Conservation (phyloP, 768 basidiomycete species). For the Boletus sensibilis region DNA sequence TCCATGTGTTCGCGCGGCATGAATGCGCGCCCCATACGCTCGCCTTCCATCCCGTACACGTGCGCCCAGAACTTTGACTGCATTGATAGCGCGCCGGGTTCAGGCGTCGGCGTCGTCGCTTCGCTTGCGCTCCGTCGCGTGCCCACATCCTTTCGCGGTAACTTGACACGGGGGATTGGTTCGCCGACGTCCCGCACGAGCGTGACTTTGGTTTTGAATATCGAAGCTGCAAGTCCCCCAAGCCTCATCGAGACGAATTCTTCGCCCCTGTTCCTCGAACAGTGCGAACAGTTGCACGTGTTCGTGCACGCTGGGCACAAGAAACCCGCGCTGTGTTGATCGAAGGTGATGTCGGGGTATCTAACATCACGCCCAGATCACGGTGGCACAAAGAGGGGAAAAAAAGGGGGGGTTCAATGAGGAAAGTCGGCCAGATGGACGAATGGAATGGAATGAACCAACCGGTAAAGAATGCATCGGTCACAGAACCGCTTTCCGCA, state of each 20-base stretch:
- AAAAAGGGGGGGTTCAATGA: not conserved
- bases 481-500: constrained; percentile 38
- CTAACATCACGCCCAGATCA: constrained; percentile 19
- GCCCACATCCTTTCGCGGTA: not conserved
- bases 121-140: not conserved
- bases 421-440: not conserved
- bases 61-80: constrained; percentile 34
- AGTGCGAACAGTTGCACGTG: constrained; percentile 50
- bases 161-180: not conserved
- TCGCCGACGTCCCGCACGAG: constrained; percentile 21
- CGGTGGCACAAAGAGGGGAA: not conserved
- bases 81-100: not conserved
- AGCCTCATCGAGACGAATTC: constrained; percentile 38
- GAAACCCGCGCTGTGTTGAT: constrained; percentile 30
- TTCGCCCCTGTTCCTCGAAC: constrained; percentile 47
- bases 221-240: constrained; percentile 21
- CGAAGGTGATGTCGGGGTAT: constrained; percentile 41
- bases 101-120: constrained; percentile 2
- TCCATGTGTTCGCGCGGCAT: constrained; percentile 13
- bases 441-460: not conserved
- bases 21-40: constrained; percentile 29
- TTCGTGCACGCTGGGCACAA: constrained; percentile 46
- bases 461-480: constrained; percentile 37
- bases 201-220: constrained; percentile 24
- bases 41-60: constrained; percentile 32